Percentiles rank a stretch among this genome's conserved stretches.
Conservation (phyloP, 257 asterid species). For the Solanum appendiculatum region DNA sequence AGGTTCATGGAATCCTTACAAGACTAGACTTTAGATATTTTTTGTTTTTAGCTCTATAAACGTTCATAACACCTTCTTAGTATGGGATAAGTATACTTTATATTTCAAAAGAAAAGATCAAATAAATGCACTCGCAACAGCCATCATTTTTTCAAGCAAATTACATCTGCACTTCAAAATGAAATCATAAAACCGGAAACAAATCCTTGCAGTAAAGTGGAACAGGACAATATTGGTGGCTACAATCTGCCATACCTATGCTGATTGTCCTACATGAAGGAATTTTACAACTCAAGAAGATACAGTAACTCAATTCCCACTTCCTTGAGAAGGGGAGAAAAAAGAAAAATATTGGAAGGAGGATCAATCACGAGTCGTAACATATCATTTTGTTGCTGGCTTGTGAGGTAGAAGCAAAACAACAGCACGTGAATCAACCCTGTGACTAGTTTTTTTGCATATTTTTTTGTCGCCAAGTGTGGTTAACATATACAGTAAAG, state of each 20-base stretch:
- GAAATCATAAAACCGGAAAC: neutral
- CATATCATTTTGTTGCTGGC: neutral
- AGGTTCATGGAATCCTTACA: neutral
- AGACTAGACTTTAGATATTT: neutral
- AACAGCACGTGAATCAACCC: neutral
- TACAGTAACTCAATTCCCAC: neutral
- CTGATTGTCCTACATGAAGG: slow-evolving; percentile 5
- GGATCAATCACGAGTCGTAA: neutral
- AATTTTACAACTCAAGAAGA: slow-evolving; percentile 1
- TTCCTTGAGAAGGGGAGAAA: neutral
- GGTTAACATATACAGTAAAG: slow-evolving; percentile 5
- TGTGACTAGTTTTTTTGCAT: neutral
- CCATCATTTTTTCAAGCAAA: neutral
- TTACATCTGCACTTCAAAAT: neutral
- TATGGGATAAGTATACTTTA: neutral
- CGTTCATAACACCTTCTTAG: neutral
- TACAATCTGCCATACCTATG: slow-evolving; percentile 5
- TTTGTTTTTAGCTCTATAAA: neutral
- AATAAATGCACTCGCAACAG: neutral
- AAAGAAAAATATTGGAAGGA: neutral
- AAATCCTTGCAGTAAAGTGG: slow-evolving; percentile 2
- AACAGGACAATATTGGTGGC: slow-evolving; percentile 7
- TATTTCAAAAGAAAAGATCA: neutral
- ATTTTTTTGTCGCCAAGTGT: neutral
- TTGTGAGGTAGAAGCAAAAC: neutral